These are phyloP conservation scores for Aspergillus sp. DNA, from an alignment of 2,329 filamentous ascomycete genomes.

Conservation along the genomic window DNA sequence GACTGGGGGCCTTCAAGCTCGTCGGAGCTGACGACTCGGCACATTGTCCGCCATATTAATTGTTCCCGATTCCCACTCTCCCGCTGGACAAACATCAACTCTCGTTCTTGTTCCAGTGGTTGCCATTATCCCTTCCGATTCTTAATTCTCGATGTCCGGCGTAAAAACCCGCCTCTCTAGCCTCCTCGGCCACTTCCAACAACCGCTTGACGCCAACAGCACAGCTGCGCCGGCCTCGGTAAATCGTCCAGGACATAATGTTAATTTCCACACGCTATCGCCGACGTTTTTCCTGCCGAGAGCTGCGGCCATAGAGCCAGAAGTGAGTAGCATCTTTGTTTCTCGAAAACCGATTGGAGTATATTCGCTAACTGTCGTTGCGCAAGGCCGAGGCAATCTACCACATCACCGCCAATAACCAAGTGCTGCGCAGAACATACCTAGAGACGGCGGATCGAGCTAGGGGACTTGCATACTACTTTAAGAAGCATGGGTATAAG, in stretches of 20 bases:
- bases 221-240: slow-evolving; percentile 11
- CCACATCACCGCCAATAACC: slow-evolving; percentile 77
- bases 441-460: slow-evolving; percentile 80
- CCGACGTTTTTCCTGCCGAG: slow-evolving; percentile 85
- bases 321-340: slow-evolving; percentile 47
- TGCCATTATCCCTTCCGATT: neutral
- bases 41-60: too few relatives aligned
- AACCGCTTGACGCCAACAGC: slow-evolving; percentile 23
- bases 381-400: slow-evolving; percentile 73
- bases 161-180: slow-evolving; percentile 29
- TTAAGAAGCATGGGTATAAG: slow-evolving; percentile 70
- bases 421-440: slow-evolving; percentile 74
- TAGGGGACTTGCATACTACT: slow-evolving; percentile 81
- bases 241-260: slow-evolving; percentile 27
- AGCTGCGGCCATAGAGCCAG: slow-evolving; percentile 82
- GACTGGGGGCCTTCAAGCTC: neutral
- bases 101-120: neutral
- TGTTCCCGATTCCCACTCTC: neutral
- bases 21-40: neutral
- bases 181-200: slow-evolving; percentile 30
- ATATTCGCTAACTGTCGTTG: neutral
- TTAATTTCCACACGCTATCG: slow-evolving; percentile 63
- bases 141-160: slow-evolving; percentile 24
- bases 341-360: neutral
- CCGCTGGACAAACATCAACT: too few relatives aligned